Conservation (phyloP, 2,329 filamentous ascomycete species). For the Diaporthe nobilis region DNA sequence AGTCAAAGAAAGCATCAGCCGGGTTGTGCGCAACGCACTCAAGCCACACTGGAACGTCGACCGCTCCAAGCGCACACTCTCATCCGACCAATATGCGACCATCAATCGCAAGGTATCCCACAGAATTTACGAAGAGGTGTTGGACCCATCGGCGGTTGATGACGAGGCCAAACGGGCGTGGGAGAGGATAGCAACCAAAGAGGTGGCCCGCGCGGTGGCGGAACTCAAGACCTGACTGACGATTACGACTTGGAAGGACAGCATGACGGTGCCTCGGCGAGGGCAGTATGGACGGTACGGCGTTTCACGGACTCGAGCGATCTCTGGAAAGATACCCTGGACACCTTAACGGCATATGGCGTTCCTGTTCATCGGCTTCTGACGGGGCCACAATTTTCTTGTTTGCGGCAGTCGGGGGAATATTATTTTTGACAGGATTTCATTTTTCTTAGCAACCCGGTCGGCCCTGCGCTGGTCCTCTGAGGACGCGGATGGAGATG, state of each 20-base stretch:
- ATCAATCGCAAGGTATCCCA: constrained; percentile 94
- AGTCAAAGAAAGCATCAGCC: constrained; percentile 89
- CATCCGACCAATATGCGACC: constrained; percentile 89
- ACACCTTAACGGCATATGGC: constrained; percentile 37
- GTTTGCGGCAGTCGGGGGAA: constrained; percentile 33
- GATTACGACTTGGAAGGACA: constrained; percentile 45
- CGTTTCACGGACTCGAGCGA: constrained; percentile 43
- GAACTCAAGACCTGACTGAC: constrained; percentile 66
- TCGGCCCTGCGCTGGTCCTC: constrained; percentile 1
- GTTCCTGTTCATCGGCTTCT: constrained; percentile 37
- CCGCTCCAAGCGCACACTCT: constrained; percentile 78
- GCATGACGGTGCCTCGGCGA: constrained; percentile 40
- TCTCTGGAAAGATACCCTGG: constrained; percentile 47
- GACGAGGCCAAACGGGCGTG: constrained; percentile 77
- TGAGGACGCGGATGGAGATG: constrained; percentile 16
- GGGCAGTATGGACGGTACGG: constrained; percentile 38
- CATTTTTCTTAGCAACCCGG: constrained; percentile 35
- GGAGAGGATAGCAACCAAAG: constrained; percentile 82
- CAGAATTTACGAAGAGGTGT: constrained; percentile 82
- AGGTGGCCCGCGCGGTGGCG: constrained; percentile 83
- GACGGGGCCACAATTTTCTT: constrained; percentile 32
- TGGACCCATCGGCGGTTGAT: constrained; percentile 70
- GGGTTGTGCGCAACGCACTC: constrained; percentile 86
- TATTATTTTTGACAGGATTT: constrained; percentile 26
- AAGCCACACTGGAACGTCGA: constrained; percentile 78